Evolutionary conservation across 2,329 filamentous ascomycete species (phyloP).

Genomic region (Aspergillus pseudonomiae): DNA sequence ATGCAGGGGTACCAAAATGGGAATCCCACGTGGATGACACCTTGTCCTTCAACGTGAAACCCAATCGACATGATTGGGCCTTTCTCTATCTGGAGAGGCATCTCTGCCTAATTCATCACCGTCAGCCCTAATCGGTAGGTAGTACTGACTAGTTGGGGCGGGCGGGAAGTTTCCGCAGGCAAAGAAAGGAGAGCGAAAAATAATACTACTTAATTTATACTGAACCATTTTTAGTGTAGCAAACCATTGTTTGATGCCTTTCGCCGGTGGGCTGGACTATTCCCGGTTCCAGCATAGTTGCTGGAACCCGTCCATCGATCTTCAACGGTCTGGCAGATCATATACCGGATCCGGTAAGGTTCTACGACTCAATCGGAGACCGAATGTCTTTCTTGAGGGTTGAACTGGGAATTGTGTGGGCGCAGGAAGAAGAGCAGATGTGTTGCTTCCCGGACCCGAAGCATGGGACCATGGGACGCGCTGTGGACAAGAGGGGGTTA

Average conservation of each 20-base stretch:
- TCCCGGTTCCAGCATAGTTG: neutral
- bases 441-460: neutral
- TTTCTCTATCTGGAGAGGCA: neutral
- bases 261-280: neutral
- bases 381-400: neutral
- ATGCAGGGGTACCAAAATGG: neutral
- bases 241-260: constrained; percentile 5
- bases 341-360: neutral
- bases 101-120: neutral
- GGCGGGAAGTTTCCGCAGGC: neutral
- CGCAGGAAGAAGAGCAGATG: neutral
- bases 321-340: constrained; percentile 5
- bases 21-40: constrained; percentile 7
- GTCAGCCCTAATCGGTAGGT: neutral
- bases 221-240: neutral
- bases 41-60: neutral
- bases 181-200: neutral
- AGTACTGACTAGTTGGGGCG: no score
- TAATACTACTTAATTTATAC: neutral
- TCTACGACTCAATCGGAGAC: constrained; percentile 1
- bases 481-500: neutral
- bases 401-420: neutral
- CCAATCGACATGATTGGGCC: neutral
- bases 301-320: neutral
- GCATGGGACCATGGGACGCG: neutral